Evolutionary conservation across 306 rosid genomes (phyloP), one percentile per base, ranked within the genome.

Genomic region (Cicer chorassanicum): DNA sequence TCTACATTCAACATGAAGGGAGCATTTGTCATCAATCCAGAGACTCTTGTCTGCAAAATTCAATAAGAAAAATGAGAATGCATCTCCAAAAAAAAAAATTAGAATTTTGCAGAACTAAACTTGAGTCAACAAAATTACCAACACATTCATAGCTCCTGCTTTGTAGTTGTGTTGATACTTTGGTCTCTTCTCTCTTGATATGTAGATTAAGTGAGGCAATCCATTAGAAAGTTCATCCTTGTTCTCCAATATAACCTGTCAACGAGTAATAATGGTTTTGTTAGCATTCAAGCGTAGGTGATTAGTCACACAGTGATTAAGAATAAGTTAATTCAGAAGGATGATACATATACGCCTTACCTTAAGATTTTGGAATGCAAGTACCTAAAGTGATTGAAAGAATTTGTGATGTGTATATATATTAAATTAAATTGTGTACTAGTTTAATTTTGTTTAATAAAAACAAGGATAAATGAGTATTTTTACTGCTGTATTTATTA

Each of bases 111-210:
- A 6, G 34, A 6, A 16, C 48, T 3, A 38, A 36, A 7, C 1
- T 13, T 19, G 59, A 5, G 43, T 18, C 14, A 10, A 48, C 13
- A 36, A 77, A 81, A 44, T 79, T 80, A 88, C 92, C 74, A 88
- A 74, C 18, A 41, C 87, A 53, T 92, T 92, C 93, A 88, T 90
- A 42, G 93, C 92, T 3, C 97, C 97, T 1, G 93, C 93, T 84
- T 92, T 92, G 78, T 82, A 82, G 40, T 87, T 77, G 69, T 88
- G 96, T n/a, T 82, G 68, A 44, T 51, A 38, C 5, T 82, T 54
- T 14, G 84, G 90, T 2, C 66, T 76, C 84, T 92, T 92, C 81
- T 90, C 92, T 79, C 93, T 90, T 0, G 96, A 83, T 8, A 88
- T 43, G 71, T 90, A 92, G 11, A 90, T 56, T 65, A 90, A 82